A percentile compares a stretch with the other conserved stretches of the same genome.
phyloP scores from a whole-genome alignment of 306 rosid genomes.

The Quercus cerris region DNA sequence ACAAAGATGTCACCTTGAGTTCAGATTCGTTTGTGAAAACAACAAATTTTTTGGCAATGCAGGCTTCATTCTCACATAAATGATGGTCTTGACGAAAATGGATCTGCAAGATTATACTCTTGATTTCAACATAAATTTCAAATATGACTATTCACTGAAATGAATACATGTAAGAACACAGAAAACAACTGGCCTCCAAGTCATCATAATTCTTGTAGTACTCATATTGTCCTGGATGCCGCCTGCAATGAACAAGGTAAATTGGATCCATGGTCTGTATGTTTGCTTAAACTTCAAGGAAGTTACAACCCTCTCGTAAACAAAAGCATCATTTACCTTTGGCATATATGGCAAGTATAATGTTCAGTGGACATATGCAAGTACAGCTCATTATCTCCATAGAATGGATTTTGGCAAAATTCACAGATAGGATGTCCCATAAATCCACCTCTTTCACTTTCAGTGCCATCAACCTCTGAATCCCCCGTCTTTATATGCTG shows the following conservation, averaged over 20 bases:
- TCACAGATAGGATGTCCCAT: conserved; percentile 60
- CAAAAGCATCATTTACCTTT: conserved; percentile 25
- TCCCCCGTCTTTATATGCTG: conserved; percentile 51
- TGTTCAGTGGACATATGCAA: conserved; percentile 60
- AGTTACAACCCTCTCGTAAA: not conserved
- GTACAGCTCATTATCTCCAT: conserved; percentile 58
- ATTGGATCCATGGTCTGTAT: not conserved
- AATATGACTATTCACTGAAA: not conserved
- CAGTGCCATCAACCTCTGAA: conserved; percentile 57
- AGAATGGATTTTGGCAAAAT: conserved; percentile 51
- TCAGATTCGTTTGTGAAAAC: conserved; percentile 51
- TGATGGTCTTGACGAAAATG: conserved; percentile 54
- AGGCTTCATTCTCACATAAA: conserved; percentile 54
- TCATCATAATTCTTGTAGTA: conserved; percentile 51
- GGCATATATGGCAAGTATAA: conserved; percentile 58
- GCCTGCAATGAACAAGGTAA: conserved; percentile 33
- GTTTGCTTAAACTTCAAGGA: not conserved
- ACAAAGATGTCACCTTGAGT: conserved; percentile 45
- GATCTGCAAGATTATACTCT: conserved; percentile 27
- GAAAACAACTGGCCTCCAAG: conserved; percentile 45
- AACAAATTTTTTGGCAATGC: conserved; percentile 52
- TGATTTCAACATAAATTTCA: not conserved
- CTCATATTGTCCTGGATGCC: conserved; percentile 47
- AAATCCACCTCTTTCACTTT: conserved; percentile 65
- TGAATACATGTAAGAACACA: not conserved